A percentile compares a stretch with the other conserved stretches of the same genome.
Conservation (phyloP, 1,284 basidiomycete genomes). For the Ceratobasidium papillatum region DNA sequence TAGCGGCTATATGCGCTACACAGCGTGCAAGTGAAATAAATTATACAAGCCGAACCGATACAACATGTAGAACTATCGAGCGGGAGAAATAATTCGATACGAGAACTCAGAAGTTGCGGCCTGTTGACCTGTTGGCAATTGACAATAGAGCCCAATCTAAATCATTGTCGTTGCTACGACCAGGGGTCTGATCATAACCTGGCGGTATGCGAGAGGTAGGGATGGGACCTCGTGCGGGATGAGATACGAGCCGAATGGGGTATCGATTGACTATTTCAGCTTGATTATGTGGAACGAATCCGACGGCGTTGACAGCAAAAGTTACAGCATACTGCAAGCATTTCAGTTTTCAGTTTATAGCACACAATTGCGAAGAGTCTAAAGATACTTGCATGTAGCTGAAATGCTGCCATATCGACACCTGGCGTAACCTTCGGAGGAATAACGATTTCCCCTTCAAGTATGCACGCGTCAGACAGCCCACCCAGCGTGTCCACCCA, state of each 20-base stretch:
- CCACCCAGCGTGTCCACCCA: background rate
- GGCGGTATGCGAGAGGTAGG: slow-evolving; percentile 22
- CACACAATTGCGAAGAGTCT: background rate
- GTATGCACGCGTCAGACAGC: background rate
- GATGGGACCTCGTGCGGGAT: background rate
- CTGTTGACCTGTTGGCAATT: background rate
- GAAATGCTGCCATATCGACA: background rate
- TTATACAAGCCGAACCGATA: background rate
- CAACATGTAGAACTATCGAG: background rate
- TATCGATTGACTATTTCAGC: background rate
- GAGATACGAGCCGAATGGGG: slow-evolving; percentile 24
- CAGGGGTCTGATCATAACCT: slow-evolving; percentile 7
- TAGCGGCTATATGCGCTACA: background rate
- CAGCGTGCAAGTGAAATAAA: background rate
- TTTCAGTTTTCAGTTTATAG: background rate
- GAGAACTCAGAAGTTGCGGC: background rate
- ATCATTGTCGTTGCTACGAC: background rate
- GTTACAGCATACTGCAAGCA: slow-evolving; percentile 14
- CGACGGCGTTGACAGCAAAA: slow-evolving; percentile 23
- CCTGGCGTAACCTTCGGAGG: background rate
- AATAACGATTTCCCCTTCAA: slow-evolving; percentile 25
- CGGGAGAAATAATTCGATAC: background rate
- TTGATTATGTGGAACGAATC: slow-evolving; percentile 25
- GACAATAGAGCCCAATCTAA: slow-evolving; percentile 3
- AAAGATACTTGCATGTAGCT: slow-evolving; percentile 2